phyloP scores from a whole-genome alignment of 805 yeast genomes.

The Wickerhamiella lipophila region DNA sequence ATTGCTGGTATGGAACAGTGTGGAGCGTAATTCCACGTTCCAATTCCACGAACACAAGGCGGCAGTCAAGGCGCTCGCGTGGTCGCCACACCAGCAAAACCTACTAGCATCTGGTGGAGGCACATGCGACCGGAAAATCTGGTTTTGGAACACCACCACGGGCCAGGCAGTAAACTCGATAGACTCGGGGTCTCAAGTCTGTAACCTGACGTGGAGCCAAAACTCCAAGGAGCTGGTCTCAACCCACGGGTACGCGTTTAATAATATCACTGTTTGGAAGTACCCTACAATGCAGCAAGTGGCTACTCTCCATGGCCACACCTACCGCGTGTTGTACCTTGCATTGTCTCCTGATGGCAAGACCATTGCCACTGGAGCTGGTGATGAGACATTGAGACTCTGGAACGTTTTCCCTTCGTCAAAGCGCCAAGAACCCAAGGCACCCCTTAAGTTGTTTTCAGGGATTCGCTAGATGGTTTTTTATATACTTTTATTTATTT shows the following conservation, averaged over 20 bases:
- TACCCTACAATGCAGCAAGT: constrained; percentile 86
- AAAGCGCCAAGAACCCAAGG: constrained; percentile 26
- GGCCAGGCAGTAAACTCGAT: constrained; percentile 63
- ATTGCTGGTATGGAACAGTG: constrained; percentile 78
- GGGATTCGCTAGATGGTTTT: constrained; percentile 2
- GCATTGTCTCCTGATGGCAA: constrained; percentile 92
- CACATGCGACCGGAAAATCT: constrained; percentile 79
- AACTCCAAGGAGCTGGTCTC: constrained; percentile 87
- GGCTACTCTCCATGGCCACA: constrained; percentile 88
- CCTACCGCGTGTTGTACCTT: constrained; percentile 78
- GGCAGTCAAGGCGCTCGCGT: constrained; percentile 90
- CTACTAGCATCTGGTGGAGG: constrained; percentile 94
- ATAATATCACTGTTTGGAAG: constrained; percentile 89
- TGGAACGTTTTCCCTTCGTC: constrained; percentile 85
- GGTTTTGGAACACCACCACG: constrained; percentile 82
- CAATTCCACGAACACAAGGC: constrained; percentile 76
- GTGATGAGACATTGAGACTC: constrained; percentile 89
- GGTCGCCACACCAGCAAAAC: constrained; percentile 97
- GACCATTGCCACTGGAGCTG: constrained; percentile 95
- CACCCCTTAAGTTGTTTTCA: constrained; percentile 8
- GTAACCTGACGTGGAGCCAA: constrained; percentile 86
- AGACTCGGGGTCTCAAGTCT: constrained; percentile 95
- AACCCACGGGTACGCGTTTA: constrained; percentile 86
- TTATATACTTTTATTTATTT: background rate
- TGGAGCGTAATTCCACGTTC: constrained; percentile 51